Conservation (phyloP, 1,139 yeast genomes). For the Geotrichum klebahnii region DNA sequence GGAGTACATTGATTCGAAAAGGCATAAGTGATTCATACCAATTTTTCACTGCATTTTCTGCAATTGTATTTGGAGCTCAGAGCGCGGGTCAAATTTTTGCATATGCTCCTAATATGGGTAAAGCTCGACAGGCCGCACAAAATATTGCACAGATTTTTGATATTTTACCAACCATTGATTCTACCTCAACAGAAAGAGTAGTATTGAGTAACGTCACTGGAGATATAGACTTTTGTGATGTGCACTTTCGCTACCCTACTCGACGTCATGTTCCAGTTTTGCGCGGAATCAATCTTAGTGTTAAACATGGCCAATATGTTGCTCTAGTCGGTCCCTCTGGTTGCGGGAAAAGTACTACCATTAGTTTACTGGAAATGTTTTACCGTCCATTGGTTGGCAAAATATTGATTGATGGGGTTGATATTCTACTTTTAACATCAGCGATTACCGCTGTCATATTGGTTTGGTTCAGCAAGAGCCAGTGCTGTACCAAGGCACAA, state of each 20-base stretch:
- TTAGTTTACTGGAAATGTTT: slow-evolving; percentile 74
- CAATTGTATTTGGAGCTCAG: slow-evolving; percentile 77
- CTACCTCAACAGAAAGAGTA: slow-evolving; percentile 51
- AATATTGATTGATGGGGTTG: slow-evolving; percentile 64
- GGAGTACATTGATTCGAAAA: slow-evolving; percentile 36
- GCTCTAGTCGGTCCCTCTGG: slow-evolving; percentile 97
- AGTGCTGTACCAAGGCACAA: slow-evolving; percentile 77
- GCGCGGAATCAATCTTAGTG: slow-evolving; percentile 58
- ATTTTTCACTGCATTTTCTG: slow-evolving; percentile 40
- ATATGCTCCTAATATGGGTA: slow-evolving; percentile 72
- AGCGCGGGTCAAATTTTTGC: slow-evolving; percentile 81
- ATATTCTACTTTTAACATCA: slow-evolving; percentile 66
- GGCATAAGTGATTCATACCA: slow-evolving; percentile 29
- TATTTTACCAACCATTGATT: slow-evolving; percentile 56
- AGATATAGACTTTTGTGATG: slow-evolving; percentile 58
- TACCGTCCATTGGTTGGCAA: slow-evolving; percentile 69
- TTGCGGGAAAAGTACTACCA: slow-evolving; percentile 87
- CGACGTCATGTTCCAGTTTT: slow-evolving; percentile 70
- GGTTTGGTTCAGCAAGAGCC: slow-evolving; percentile 89
- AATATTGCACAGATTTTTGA: slow-evolving; percentile 72
- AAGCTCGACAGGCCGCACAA: slow-evolving; percentile 58
- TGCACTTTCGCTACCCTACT: slow-evolving; percentile 81
- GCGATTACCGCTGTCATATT: slow-evolving; percentile 63
- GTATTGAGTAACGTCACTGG: slow-evolving; percentile 42
- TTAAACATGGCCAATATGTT: slow-evolving; percentile 77